Evolutionary conservation across 257 asterid species (phyloP).

Genomic region (Leonotis leonurus): DNA sequence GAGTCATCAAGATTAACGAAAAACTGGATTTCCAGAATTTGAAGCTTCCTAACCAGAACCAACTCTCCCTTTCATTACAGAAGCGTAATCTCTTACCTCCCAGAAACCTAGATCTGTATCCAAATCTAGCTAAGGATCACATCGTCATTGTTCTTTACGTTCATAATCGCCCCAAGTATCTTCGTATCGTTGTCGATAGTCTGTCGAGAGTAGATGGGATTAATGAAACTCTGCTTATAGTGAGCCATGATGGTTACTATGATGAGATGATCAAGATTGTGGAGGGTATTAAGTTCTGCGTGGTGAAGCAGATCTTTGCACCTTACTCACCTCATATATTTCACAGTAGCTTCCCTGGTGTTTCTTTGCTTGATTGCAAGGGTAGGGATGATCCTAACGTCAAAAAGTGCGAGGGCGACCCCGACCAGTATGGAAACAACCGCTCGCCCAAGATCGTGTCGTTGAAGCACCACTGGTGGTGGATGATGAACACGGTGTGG

Average conservation of each 20-base stretch:
- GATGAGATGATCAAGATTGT: conserved; percentile 69
- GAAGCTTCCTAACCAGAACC: conserved; percentile 55
- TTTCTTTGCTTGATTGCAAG: conserved; percentile 54
- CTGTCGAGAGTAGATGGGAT: conserved; percentile 67
- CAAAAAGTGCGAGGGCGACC: conserved; percentile 55
- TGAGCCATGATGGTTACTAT: conserved; percentile 88
- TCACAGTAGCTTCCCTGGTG: conserved; percentile 51
- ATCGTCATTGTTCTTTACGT: conserved; percentile 76
- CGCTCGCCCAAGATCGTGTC: conserved; percentile 83
- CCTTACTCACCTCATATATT: conserved; percentile 83
- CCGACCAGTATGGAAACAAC: conserved; percentile 85
- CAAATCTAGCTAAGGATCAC: conserved; percentile 48
- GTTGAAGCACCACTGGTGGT: conserved; percentile 99
- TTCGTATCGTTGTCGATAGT: conserved; percentile 54
- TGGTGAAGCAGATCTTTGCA: conserved; percentile 82
- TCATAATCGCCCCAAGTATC: conserved; percentile 92
- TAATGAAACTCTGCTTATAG: conserved; percentile 65
- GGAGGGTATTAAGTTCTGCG: conserved; percentile 62
- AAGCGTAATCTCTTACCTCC: conserved; percentile 64
- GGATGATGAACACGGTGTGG: conserved; percentile 99
- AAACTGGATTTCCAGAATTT: not conserved
- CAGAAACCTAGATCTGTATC: conserved; percentile 56
- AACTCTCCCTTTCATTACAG: conserved; percentile 47
- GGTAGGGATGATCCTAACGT: conserved; percentile 44
- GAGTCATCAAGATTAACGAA: too few relatives aligned